Evolutionary conservation across 2,329 filamentous ascomycete species (phyloP), one percentile per base, ranked within the genome.

Genomic region (Botrytis deweyae): DNA sequence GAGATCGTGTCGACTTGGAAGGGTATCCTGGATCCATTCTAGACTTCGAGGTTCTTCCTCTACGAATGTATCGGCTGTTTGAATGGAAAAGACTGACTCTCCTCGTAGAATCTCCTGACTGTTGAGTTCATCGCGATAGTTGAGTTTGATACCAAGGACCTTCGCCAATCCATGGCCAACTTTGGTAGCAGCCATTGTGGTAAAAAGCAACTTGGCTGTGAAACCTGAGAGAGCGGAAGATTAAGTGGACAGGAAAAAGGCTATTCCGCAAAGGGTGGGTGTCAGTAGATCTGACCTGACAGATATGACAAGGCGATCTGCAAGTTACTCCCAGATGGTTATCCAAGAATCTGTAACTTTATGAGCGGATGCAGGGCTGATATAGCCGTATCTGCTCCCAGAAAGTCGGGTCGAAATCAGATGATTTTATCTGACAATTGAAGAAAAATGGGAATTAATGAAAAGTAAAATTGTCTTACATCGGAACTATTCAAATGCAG

Each of bases 141-240:
- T 86, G 46, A 97, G 85, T 82, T 96, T 93, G 86, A 98, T 97
- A 74, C 93, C 92, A 52, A 98, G 86, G 75, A 86, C 87, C 82
- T 93, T 96, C 81, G 94, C 95, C 82, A 97, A 82, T 78, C 86
- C 85, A 80, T 91, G 91, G 83, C 93, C 92, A 77, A 92, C 78
- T 82, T 91, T 91, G 78, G 87, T 78, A 20, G 78, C 74, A 36
- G 78, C 75, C 78, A 80, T 80, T 18, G 38, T 73, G 73, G 44
- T 25, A 59, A 9, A 44, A n/a, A 16, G 58, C 44, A 38, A 20
- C 71, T 72, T 40, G 22, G 40, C 49, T 42, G 40, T 69, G 71
- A 69, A 40, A 72, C 36, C 42, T 49, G 64, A 69, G 65, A 68
- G 40, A 9, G 20, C 66, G 40, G 42, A 72, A 42, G 40, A 29